Evolutionary conservation across 495 filamentous ascomycete species (phyloP).

Genomic region (Aspergillus coremiiformis): DNA sequence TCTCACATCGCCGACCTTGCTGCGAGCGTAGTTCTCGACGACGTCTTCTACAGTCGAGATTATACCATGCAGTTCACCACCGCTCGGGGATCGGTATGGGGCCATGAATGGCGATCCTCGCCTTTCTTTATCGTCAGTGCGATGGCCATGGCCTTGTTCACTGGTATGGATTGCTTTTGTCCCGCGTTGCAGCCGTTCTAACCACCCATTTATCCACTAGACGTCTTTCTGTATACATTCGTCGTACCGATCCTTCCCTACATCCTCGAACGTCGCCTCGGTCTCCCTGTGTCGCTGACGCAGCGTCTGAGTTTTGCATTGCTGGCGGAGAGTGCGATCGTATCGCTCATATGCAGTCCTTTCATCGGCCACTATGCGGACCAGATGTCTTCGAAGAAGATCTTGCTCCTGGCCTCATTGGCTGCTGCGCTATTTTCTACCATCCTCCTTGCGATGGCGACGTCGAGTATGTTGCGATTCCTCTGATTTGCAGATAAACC

Average conservation of each 20-base stretch:
- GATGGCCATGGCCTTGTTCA: slow-evolving; percentile 20
- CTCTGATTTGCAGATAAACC: background rate
- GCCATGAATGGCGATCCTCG: slow-evolving; percentile 22
- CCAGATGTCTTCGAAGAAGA: slow-evolving; percentile 7
- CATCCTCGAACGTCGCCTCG: slow-evolving; percentile 22
- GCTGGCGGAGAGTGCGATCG: slow-evolving; percentile 16
- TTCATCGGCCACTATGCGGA: slow-evolving; percentile 19
- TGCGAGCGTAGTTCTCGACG: background rate
- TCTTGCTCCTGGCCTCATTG: slow-evolving; percentile 10
- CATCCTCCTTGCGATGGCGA: slow-evolving; percentile 9
- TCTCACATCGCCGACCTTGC: background rate
- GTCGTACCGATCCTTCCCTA: slow-evolving; percentile 24
- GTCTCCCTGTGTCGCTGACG: slow-evolving; percentile 14
- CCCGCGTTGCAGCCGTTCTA: background rate
- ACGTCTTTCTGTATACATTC: slow-evolving; percentile 25
- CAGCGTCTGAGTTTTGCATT: slow-evolving; percentile 19
- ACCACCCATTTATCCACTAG: slow-evolving; percentile 4
- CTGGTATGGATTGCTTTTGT: slow-evolving; percentile 4
- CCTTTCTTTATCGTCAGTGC: slow-evolving; percentile 17
- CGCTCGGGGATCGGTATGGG: background rate
- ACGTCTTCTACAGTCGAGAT: background rate
- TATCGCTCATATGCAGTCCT: slow-evolving; percentile 17
- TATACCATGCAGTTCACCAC: background rate
- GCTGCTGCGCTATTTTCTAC: slow-evolving; percentile 10
- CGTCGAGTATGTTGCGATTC: slow-evolving; percentile 7